Percentiles rank a stretch among this genome's conserved stretches.
Evolutionary conservation across 2,329 filamentous ascomycete species (phyloP).

Genomic region (Domatiomyces globalis): DNA sequence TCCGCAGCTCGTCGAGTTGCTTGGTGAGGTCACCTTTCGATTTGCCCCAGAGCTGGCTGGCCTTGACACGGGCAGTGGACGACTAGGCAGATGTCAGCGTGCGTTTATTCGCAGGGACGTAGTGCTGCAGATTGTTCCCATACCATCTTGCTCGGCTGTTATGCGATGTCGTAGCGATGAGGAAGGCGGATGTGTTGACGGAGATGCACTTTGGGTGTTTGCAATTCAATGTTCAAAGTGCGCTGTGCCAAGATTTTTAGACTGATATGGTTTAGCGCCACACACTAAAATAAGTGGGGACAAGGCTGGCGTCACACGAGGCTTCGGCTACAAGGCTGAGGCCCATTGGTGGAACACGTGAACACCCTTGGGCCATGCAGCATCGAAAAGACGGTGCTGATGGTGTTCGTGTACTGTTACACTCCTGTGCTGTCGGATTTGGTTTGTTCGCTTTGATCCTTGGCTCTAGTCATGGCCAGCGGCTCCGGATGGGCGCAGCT

Average conservation of each 20-base stretch:
- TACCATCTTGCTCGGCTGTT: conserved; percentile 15
- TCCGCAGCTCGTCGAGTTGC: conserved; percentile 90
- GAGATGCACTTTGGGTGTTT: neutral
- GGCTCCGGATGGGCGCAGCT: conserved; percentile 76
- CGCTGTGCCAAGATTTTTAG: neutral
- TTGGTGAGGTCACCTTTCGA: conserved; percentile 96
- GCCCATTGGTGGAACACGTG: neutral
- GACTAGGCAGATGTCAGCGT: conserved; percentile 30
- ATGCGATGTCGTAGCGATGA: conserved; percentile 1
- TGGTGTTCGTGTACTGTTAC: neutral
- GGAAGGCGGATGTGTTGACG: neutral
- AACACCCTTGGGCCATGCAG: too few relatives aligned
- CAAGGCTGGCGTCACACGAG: neutral
- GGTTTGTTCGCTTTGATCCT: neutral
- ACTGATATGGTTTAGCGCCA: neutral
- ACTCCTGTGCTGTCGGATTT: neutral
- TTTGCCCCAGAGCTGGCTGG: conserved; percentile 95
- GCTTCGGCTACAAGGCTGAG: neutral
- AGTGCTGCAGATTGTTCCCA: neutral
- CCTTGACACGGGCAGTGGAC: conserved; percentile 65
- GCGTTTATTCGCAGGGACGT: conserved; percentile 4
- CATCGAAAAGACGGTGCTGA: neutral
- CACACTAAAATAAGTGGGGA: neutral
- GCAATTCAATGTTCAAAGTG: conserved; percentile 2
- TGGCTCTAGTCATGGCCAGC: conserved; percentile 25